Percentiles rank a stretch among this genome's conserved stretches.
phyloP scores from a whole-genome alignment of 208 protist genomes.

The Perkinsela sp. region DNA sequence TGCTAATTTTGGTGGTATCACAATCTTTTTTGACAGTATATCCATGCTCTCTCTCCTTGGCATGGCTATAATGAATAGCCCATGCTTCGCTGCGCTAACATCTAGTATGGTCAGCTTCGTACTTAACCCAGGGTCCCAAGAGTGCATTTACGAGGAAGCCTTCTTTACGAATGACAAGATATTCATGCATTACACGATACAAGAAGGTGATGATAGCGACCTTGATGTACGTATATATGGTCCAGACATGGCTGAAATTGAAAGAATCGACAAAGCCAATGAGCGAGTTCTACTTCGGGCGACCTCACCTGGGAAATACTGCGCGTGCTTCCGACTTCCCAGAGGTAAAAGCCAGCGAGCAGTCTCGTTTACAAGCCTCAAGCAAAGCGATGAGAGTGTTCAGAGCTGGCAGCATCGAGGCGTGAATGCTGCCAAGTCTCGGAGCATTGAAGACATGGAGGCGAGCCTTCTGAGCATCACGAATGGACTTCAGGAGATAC shows the following conservation, averaged over 20 bases:
- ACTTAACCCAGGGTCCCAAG: neutral
- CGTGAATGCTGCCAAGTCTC: neutral
- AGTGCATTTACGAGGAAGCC: neutral
- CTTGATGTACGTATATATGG: neutral
- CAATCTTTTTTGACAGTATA: too few relatives aligned
- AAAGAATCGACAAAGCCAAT: neutral
- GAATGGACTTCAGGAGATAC: neutral
- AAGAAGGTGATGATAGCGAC: neutral
- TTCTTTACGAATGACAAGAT: neutral
- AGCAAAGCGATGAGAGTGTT: neutral
- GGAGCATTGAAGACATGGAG: neutral
- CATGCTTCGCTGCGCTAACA: neutral
- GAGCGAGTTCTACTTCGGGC: neutral
- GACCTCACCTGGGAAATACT: neutral
- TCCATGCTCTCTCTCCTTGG: neutral
- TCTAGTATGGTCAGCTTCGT: neutral
- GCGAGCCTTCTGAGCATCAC: neutral
- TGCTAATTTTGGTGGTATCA: too few relatives aligned
- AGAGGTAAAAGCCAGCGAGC: neutral
- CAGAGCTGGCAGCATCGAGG: neutral
- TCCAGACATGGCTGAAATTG: neutral
- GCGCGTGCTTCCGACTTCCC: neutral
- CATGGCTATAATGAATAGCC: neutral
- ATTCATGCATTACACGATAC: neutral
- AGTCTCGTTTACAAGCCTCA: neutral